Evolutionary conservation across 495 filamentous ascomycete genomes (phyloP), one percentile per base, ranked within the genome.

Genomic region (Xylaria nigripes): DNA sequence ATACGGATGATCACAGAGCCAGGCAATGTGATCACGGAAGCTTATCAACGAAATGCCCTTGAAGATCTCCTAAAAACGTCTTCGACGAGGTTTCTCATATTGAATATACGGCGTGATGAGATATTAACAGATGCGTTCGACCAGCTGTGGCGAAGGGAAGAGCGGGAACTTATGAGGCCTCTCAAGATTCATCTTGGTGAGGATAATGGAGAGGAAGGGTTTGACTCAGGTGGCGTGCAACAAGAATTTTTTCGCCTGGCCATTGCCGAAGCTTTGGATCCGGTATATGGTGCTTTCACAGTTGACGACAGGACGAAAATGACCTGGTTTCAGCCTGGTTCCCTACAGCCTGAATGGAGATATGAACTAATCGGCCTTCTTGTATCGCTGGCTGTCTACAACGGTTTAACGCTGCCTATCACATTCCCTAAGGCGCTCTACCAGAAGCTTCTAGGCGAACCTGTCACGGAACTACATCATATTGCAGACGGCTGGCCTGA

Each of bases 161-260:
- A 82, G 57, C 79, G 88, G 23, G 88, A 96, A 68, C 73, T 97
- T 4, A 74, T 90, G 68, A 80, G 86, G 27, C 93, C 93, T 0
- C 72, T 98, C 24, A 95, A 95, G 56, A 86, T 98, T 25, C 82
- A 86, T 42, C 82, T 97, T 58, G 89, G 88, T 4, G 85, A 86
- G 63, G 77, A 83, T 19, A 77, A 78, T 54, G 89, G 90, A 15
- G 93, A 96, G 69, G 86, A 94, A 62, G 93, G 93, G 1, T 76
- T 92, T 18, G 93, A 98, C 69, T 87, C 90, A 51, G 93, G 93
- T 50, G 93, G 93, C 46, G 89, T 97, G 3, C 89, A 95, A 56
- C 90, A 92, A 63, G 93, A 98, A 54, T 97, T 95, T 69, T 96
- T 98, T 72, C 82, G 87, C 29, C 61, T 95, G 34, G 81, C 86